phyloP scores from a whole-genome alignment of 352 stramenopile genomes.

The Peronospora belbahrii region DNA sequence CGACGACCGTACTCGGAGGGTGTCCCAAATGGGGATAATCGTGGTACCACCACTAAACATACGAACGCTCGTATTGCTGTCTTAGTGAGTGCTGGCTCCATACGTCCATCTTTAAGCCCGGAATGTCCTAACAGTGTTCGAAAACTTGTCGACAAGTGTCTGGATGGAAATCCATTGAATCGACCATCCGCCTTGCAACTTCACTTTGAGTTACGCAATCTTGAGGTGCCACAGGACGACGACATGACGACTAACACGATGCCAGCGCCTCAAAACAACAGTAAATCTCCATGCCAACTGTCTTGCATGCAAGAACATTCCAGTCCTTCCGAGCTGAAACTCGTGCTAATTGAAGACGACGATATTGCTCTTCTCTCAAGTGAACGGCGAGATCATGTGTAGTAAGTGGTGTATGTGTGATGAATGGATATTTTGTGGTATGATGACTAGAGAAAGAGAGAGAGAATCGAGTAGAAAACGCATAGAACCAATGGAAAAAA shows the following conservation, averaged over 20 bases:
- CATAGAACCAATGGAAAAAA: no score
- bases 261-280: constrained; percentile 9
- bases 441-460: no score
- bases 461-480: no score
- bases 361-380: constrained; percentile 24
- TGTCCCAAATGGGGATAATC: constrained; percentile 18
- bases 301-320: neutral
- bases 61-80: constrained; percentile 47
- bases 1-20: constrained; percentile 28
- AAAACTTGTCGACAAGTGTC: constrained; percentile 36
- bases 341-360: constrained; percentile 19
- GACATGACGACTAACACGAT: constrained; percentile 2
- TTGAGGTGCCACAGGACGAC: constrained; percentile 20
- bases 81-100: constrained; percentile 37
- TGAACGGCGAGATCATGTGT: constrained; percentile 13
- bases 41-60: constrained; percentile 19
- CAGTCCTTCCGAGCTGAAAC: constrained; percentile 7
- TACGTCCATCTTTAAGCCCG: constrained; percentile 34
- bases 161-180: constrained; percentile 35
- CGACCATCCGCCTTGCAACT: constrained; percentile 57
- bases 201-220: constrained; percentile 53
- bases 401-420: constrained; percentile 12
- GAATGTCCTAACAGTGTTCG: constrained; percentile 45
- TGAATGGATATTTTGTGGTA: no score
- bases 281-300: neutral